Evolutionary conservation across 495 filamentous ascomycete genomes (phyloP).

Genomic region (Alectoria sarmentosa): DNA sequence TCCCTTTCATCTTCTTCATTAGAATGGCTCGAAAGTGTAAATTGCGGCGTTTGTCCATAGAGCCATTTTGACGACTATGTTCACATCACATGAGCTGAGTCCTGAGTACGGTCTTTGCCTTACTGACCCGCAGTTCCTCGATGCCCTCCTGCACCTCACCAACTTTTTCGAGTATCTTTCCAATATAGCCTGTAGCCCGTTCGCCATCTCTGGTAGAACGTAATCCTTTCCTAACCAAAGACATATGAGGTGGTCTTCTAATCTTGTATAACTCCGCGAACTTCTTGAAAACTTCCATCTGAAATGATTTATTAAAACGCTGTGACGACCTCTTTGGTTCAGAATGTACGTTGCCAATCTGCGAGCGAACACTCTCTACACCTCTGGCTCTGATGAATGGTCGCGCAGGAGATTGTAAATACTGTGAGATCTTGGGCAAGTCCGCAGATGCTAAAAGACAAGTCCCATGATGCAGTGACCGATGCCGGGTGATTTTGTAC

Average conservation of each 20-base stretch:
- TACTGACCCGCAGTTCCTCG: constrained; percentile 51
- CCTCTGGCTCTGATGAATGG: constrained; percentile 72
- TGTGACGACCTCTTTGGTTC: constrained; percentile 23
- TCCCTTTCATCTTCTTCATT: constrained; percentile 21
- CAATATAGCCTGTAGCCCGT: constrained; percentile 41
- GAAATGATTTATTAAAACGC: constrained; percentile 28
- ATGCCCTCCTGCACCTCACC: constrained; percentile 50
- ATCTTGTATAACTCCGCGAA: constrained; percentile 35
- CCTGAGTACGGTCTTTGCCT: not conserved
- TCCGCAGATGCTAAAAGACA: constrained; percentile 69
- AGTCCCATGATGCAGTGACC: constrained; percentile 87
- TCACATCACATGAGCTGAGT: constrained; percentile 19
- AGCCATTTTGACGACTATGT: constrained; percentile 65
- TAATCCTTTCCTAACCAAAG: too few species aligned
- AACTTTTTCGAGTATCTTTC: constrained; percentile 40
- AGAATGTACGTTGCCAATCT: constrained; percentile 66
- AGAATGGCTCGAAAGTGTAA: constrained; percentile 58
- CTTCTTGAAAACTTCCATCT: constrained; percentile 34
- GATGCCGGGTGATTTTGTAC: constrained; percentile 75
- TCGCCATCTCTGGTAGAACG: constrained; percentile 33
- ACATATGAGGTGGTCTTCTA: not conserved
- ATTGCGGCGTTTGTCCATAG: constrained; percentile 77
- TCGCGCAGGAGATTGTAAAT: constrained; percentile 66
- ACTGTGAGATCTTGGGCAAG: constrained; percentile 54
- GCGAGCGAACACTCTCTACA: constrained; percentile 87